A percentile compares a stretch with the other conserved stretches of the same genome.
Evolutionary conservation across 177 flowering plant genomes (phyloP).

Genomic region (Vitis hybrid): DNA sequence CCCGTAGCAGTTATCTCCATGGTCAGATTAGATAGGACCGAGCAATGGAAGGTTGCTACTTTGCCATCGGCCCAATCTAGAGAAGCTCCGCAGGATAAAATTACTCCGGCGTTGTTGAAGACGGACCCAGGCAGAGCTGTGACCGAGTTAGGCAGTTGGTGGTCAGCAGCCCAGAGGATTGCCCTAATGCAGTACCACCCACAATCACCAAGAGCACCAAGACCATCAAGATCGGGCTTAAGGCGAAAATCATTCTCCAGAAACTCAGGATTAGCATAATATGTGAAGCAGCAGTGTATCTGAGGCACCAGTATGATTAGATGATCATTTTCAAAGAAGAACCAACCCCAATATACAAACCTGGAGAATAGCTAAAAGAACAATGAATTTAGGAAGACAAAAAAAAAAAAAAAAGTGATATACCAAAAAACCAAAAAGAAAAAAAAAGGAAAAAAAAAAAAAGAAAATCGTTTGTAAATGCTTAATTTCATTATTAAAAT

Average conservation of each 20-base stretch:
- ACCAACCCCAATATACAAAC: not conserved
- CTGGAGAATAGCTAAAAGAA: no score
- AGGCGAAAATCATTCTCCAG: constrained; percentile 78
- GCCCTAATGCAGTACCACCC: constrained; percentile 87
- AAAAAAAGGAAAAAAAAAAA: no score
- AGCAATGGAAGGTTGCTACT: constrained; percentile 71
- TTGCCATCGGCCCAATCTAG: constrained; percentile 74
- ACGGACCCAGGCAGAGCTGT: constrained; percentile 50
- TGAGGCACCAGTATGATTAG: constrained; percentile 18
- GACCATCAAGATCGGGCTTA: constrained; percentile 81
- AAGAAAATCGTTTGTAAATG: no score
- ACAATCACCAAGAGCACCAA: constrained; percentile 80
- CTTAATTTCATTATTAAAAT: no score
- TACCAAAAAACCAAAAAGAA: no score
- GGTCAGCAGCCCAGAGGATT: constrained; percentile 59
- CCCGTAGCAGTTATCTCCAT: constrained; percentile 69
- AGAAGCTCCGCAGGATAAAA: constrained; percentile 67
- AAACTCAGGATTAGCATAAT: constrained; percentile 42
- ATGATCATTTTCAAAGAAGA: constrained; percentile 1
- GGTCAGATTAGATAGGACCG: constrained; percentile 58
- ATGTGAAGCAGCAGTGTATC: constrained; percentile 55
- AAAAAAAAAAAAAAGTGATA: no score
- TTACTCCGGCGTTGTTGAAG: constrained; percentile 61
- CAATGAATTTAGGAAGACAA: no score
- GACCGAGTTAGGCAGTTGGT: constrained; percentile 68